phyloP scores from a whole-genome alignment of 768 basidiomycete species.

The Phanerodontia chrysosporium region DNA sequence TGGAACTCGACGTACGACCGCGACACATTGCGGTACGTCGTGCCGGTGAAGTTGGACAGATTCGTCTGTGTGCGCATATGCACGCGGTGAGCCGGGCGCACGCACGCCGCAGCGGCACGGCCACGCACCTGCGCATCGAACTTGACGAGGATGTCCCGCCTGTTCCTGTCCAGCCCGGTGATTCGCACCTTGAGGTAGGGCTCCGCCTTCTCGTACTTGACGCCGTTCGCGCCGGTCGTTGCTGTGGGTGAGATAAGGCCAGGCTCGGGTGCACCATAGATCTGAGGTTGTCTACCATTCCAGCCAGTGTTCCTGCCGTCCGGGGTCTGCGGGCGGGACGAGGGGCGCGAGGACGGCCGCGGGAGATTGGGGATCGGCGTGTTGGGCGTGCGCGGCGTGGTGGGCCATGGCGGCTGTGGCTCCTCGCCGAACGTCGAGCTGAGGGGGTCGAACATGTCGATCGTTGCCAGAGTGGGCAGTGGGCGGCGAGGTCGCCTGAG shows the following conservation, averaged over 20 bases:
- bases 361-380: conserved; percentile 70
- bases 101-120: background rate
- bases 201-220: conserved; percentile 68
- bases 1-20: conserved; percentile 95
- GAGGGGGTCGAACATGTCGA: conserved; percentile 70
- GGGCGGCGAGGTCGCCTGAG: background rate
- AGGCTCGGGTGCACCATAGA: conserved; percentile 82
- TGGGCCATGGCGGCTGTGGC: conserved; percentile 67
- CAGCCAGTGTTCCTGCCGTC: conserved; percentile 37
- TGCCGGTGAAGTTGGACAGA: conserved; percentile 84
- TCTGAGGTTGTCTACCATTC: conserved; percentile 79
- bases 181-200: conserved; percentile 89
- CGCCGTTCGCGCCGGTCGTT: conserved; percentile 62
- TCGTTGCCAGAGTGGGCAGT: conserved; percentile 2
- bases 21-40: conserved; percentile 89
- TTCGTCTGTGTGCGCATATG: conserved; percentile 62
- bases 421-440: conserved; percentile 49
- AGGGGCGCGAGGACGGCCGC: conserved; percentile 49
- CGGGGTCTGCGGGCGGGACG: conserved; percentile 18
- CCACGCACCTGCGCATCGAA: conserved; percentile 87
- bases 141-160: conserved; percentile 89
- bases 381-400: conserved; percentile 70
- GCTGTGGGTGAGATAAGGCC: conserved; percentile 77
- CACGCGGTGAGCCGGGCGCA: background rate
- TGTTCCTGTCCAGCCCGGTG: conserved; percentile 88